Evolutionary conservation across 2,329 filamentous ascomycete genomes (phyloP).

Genomic region (Coniella vitis): DNA sequence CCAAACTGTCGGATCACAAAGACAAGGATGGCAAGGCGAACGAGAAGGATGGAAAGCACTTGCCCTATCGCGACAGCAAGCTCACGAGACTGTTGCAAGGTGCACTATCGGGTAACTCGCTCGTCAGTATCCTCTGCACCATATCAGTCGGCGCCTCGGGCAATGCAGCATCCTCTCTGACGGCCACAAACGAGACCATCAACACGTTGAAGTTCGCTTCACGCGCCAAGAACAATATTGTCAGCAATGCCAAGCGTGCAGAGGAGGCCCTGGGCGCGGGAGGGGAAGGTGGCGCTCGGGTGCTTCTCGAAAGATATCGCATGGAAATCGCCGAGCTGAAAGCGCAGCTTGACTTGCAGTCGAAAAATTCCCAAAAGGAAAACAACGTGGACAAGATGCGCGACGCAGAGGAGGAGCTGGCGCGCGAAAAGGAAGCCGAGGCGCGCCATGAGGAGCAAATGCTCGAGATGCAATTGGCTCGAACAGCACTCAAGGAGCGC

Average conservation of each 20-base stretch:
- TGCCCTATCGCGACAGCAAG: conserved; percentile 97
- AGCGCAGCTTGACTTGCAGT: conserved; percentile 75
- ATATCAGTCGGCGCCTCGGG: conserved; percentile 80
- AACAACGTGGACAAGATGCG: conserved; percentile 57
- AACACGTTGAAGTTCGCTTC: conserved; percentile 97
- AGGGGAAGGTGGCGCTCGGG: conserved; percentile 78
- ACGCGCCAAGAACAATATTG: conserved; percentile 93
- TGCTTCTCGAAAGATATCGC: conserved; percentile 85
- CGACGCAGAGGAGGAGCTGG: conserved; percentile 65
- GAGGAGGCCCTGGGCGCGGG: conserved; percentile 78
- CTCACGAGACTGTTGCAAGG: conserved; percentile 88
- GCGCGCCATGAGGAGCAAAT: conserved; percentile 93
- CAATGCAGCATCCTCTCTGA: conserved; percentile 62
- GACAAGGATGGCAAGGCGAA: conserved; percentile 59
- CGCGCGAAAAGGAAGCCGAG: conserved; percentile 70
- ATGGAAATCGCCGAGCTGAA: conserved; percentile 84
- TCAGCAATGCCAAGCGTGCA: conserved; percentile 92
- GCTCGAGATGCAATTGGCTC: conserved; percentile 94
- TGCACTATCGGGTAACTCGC: conserved; percentile 83
- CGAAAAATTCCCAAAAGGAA: conserved; percentile 58
- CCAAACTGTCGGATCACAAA: conserved; percentile 81
- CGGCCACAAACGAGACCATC: conserved; percentile 78
- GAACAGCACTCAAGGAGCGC: conserved; percentile 91
- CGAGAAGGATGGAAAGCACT: conserved; percentile 83
- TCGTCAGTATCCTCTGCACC: conserved; percentile 96